These are phyloP conservation scores for Medicago lupulina DNA, from an alignment of 306 rosid genomes.

Conservation along the genomic window DNA sequence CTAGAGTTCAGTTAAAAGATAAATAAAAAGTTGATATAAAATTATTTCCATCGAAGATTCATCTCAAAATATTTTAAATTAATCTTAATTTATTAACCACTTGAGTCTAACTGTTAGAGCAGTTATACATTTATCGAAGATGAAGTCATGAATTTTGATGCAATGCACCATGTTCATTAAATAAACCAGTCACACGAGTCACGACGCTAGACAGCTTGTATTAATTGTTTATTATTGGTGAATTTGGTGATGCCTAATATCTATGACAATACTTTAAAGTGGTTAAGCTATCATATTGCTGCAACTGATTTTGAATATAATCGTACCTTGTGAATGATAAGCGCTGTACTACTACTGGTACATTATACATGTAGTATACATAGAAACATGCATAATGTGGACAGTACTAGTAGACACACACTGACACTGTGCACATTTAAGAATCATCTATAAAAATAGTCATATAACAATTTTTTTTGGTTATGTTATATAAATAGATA, in stretches of 20 bases:
- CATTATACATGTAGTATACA: not conserved
- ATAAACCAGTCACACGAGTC: constrained; percentile 46
- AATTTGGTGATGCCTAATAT: constrained; percentile 41
- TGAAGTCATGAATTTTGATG: constrained; percentile 13
- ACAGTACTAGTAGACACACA: not conserved
- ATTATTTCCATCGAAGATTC: too few relatives aligned
- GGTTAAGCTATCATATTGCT: constrained; percentile 23
- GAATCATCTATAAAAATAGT: not conserved
- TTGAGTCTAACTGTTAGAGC: too few relatives aligned
- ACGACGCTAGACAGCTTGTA: constrained; percentile 55
- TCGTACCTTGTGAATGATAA: constrained; percentile 27
- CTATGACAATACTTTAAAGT: constrained; percentile 41
- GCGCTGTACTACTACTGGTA: not conserved
- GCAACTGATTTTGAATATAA: not conserved
- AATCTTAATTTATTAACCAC: too few relatives aligned
- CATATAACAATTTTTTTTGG: too few relatives aligned
- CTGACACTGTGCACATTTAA: not conserved
- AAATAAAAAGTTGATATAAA: too few relatives aligned
- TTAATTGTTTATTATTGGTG: constrained; percentile 41
- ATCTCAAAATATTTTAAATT: too few relatives aligned
- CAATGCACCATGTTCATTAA: constrained; percentile 46
- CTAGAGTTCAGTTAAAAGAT: too few relatives aligned
- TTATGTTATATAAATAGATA: too few relatives aligned
- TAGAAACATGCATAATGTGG: not conserved
- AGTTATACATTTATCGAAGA: too few relatives aligned